Conservation (phyloP, 495 filamentous ascomycete species). For the Lepraria neglecta region DNA sequence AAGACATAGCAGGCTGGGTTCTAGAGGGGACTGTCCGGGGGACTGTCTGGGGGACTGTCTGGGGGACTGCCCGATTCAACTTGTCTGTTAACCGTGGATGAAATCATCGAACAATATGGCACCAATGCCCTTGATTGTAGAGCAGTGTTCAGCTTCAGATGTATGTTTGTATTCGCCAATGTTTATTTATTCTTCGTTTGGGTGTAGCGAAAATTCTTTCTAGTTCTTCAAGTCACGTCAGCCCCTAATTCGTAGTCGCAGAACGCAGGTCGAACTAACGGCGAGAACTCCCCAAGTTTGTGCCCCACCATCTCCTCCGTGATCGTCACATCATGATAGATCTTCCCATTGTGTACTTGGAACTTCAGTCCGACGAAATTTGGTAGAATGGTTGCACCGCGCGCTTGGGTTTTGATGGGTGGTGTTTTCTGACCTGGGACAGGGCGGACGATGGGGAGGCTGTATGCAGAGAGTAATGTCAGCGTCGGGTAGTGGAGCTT, state of each 20-base stretch:
- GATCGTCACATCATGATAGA: slow-evolving; percentile 77
- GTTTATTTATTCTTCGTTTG: slow-evolving; percentile 65
- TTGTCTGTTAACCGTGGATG: too few species aligned
- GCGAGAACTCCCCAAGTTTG: slow-evolving; percentile 91
- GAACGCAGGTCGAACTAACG: slow-evolving; percentile 51
- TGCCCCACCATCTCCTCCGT: slow-evolving; percentile 98
- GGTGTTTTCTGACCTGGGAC: slow-evolving; percentile 54
- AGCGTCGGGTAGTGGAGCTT: not conserved
- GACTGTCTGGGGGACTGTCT: too few species aligned
- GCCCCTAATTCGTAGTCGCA: not conserved
- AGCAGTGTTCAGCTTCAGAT: too few species aligned
- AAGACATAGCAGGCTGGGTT: too few species aligned
- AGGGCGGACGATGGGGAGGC: slow-evolving; percentile 44
- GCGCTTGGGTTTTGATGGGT: slow-evolving; percentile 83
- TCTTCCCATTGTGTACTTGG: slow-evolving; percentile 92
- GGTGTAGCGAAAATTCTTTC: slow-evolving; percentile 79
- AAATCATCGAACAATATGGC: too few species aligned
- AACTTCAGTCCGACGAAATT: slow-evolving; percentile 93
- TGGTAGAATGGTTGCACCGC: slow-evolving; percentile 87
- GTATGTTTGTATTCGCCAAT: too few species aligned
- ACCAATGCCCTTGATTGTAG: too few species aligned
- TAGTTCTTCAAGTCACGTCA: slow-evolving; percentile 52
- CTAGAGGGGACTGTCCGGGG: too few species aligned
- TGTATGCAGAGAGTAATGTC: slow-evolving; percentile 16
- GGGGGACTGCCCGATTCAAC: too few species aligned